Conservation (phyloP, 2,329 filamentous ascomycete genomes). For the Fusarium devonianum region DNA sequence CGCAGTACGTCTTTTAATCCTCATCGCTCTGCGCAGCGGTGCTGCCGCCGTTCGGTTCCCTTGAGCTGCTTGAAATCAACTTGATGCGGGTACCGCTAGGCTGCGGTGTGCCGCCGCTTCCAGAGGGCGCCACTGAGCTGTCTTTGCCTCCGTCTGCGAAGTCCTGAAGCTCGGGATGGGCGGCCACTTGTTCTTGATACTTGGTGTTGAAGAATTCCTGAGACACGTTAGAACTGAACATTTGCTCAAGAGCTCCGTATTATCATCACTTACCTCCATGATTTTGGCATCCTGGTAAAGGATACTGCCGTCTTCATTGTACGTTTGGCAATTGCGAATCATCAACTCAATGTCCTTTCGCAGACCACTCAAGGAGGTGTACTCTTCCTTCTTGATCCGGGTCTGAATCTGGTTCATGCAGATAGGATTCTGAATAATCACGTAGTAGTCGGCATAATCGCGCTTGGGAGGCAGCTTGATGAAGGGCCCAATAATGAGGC, state of each 20-base stretch:
- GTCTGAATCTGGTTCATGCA: conserved; percentile 95
- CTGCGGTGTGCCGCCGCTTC: conserved; percentile 70
- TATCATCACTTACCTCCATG: conserved; percentile 73
- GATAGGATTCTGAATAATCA: conserved; percentile 90
- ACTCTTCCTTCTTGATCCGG: conserved; percentile 96
- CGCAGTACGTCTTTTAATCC: conserved; percentile 48
- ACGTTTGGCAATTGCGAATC: conserved; percentile 90
- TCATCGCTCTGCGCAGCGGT: conserved; percentile 60
- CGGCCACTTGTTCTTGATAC: conserved; percentile 60
- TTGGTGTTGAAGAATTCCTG: conserved; percentile 65
- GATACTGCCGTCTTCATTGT: conserved; percentile 94
- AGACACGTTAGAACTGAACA: conserved; percentile 44
- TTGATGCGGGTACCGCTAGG: conserved; percentile 73
- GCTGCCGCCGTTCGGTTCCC: conserved; percentile 50
- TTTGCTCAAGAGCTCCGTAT: background rate
- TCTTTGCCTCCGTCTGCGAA: conserved; percentile 58
- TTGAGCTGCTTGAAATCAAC: conserved; percentile 60
- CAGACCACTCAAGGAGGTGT: conserved; percentile 81
- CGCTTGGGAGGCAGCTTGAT: conserved; percentile 88
- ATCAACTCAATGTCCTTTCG: conserved; percentile 82
- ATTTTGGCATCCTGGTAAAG: conserved; percentile 91
- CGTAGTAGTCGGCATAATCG: conserved; percentile 93
- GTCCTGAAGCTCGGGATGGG: conserved; percentile 63
- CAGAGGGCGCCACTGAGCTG: conserved; percentile 57
- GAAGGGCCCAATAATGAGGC: conserved; percentile 92